phyloP scores from a whole-genome alignment of 1,284 basidiomycete species.

The Schizopora paradoxa region DNA sequence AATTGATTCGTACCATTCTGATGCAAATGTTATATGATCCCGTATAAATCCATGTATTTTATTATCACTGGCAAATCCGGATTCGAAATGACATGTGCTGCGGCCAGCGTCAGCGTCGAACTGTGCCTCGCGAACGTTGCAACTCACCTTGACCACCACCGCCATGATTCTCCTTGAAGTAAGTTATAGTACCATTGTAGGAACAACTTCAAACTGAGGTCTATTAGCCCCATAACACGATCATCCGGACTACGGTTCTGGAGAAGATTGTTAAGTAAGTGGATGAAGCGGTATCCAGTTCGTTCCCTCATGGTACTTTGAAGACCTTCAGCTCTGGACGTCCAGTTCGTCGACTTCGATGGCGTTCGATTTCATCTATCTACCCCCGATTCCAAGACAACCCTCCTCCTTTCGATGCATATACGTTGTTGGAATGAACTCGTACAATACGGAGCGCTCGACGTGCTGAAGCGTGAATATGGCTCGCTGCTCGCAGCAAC shows the following conservation, averaged over 20 bases:
- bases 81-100: too few species aligned
- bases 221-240: constrained; percentile 81
- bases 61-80: too few species aligned
- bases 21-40: too few species aligned
- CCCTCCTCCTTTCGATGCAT: constrained; percentile 88
- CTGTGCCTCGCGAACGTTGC: too few species aligned
- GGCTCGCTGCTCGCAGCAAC: constrained; percentile 60
- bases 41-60: too few species aligned
- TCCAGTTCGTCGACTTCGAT: constrained; percentile 97
- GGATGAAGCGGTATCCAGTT: constrained; percentile 3
- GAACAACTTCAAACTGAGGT: constrained; percentile 7
- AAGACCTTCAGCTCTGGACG: constrained; percentile 87
- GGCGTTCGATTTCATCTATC: constrained; percentile 93
- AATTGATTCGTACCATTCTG: too few species aligned
- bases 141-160: too few species aligned
- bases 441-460: constrained; percentile 79
- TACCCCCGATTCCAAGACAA: constrained; percentile 79
- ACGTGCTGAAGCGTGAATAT: constrained; percentile 83
- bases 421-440: constrained; percentile 97
- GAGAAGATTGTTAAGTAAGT: constrained; percentile 86
- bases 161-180: constrained; percentile 73
- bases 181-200: constrained; percentile 18
- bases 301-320: constrained; percentile 9
- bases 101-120: too few species aligned
- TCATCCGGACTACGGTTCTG: constrained; percentile 88